Evolutionary conservation across 2,329 filamentous ascomycete genomes (phyloP), one percentile per base, ranked within the genome.

Genomic region (Fusarium xyrophilum): DNA sequence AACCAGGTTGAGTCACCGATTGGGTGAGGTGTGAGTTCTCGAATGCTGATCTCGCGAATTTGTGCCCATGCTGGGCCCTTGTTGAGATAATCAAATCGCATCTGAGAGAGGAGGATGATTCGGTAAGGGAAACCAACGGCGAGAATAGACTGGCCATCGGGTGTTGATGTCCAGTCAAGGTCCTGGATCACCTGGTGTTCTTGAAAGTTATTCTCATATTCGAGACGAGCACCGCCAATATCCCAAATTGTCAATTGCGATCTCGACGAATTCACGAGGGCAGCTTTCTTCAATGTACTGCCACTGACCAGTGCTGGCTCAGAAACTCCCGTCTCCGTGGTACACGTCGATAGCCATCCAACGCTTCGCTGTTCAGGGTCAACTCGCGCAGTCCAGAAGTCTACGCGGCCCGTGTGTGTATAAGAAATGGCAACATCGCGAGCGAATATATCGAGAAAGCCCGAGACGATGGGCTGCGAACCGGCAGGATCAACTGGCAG

Each of bases 1-100:
- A 97, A 82, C 96, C 96, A 99, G 19, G 93, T 93, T 2, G 93
- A 96, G 76, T 97, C 94, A 4, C 93, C 94, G 52, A 97, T 97
- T 0, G 93, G 92, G 77, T 97, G 93, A 30, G 93, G 92, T 15
- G 93, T 97, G 38, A 93, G 82, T 62, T 94, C 90, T 65, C 91
- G 86, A 61, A 93, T 94, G 72, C 86, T 89, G 59, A 97, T 92
- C 75, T 97, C 91, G 46, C 92, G 86, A 61, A 97, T 91, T 27
- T 91, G 85, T 2, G 92, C 91, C 94, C 94, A 97, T 0, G 93
- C 93, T n/a, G 93, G 92, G 2, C 91, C 91, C 64, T 92, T 90
- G 73, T 94, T 93, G 21, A 97, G 83, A 76, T 97, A 97, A 78
- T 97, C 93, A 75, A 96, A 97, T 15, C 94, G 91, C 81, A 97